Evolutionary conservation across 495 filamentous ascomycete genomes (phyloP).

Genomic region (Clavariopsis aquatica): DNA sequence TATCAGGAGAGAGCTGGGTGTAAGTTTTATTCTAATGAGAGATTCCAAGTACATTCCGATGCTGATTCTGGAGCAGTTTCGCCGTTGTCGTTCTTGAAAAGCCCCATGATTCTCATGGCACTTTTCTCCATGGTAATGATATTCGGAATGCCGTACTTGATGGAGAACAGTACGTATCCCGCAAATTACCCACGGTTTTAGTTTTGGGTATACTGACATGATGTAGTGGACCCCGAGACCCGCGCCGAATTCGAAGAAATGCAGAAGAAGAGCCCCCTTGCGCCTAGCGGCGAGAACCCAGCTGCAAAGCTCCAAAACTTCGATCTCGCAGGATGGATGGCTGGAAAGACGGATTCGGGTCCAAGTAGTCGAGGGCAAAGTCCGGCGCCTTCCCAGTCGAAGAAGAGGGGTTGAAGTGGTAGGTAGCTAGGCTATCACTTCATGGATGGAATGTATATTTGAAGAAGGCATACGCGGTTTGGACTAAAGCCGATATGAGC

Average conservation of each 20-base stretch:
- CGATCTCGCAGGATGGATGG: constrained; percentile 84
- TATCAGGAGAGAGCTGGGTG: constrained; percentile 72
- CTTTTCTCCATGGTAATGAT: constrained; percentile 77
- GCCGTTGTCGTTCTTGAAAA: constrained; percentile 75
- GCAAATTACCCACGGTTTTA: neutral
- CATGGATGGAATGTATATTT: neutral
- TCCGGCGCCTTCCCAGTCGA: constrained; percentile 16
- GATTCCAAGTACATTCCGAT: neutral
- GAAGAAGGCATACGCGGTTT: too few species aligned
- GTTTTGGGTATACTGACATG: neutral
- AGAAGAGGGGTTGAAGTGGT: constrained; percentile 27
- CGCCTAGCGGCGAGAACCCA: constrained; percentile 47
- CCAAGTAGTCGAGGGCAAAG: constrained; percentile 13
- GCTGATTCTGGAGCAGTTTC: constrained; percentile 37
- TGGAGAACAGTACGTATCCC: constrained; percentile 83
- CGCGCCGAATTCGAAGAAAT: constrained; percentile 88
- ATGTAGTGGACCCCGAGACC: constrained; percentile 89
- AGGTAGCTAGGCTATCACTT: too few species aligned
- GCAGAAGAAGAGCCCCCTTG: constrained; percentile 72
- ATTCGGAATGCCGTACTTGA: constrained; percentile 86
- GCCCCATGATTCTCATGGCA: constrained; percentile 91
- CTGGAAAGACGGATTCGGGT: constrained; percentile 49
- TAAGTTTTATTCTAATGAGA: constrained; percentile 51
- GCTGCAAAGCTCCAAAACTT: constrained; percentile 65
- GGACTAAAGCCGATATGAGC: too few species aligned